Evolutionary conservation across 441 rosid species (phyloP), one percentile per base, ranked within the genome.

Genomic region (Mallotus repandus): DNA sequence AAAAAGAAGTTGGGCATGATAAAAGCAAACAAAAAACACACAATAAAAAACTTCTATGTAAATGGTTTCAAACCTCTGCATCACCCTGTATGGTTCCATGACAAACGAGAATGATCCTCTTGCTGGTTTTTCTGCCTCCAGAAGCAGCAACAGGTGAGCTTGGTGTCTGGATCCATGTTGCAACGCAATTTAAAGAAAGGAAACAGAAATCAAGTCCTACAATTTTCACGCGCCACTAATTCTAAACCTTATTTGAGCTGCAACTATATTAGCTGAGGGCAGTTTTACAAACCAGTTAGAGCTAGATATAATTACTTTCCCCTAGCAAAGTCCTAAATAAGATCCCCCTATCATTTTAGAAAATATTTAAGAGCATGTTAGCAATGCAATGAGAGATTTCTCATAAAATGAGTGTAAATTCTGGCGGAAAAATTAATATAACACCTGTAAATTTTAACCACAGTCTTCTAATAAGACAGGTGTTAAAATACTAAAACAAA

Each of bases 91-190:
- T 78, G 58, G 74, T 75, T 77, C 96, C 98, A 75, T 89, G 92
- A 74, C 91, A 90, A 76, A 92, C 89, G 46, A 94, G 97, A 74
- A 94, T 76, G 69, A 94, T 89, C 82, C 89, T 81, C 85, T 82
- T 87, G 77, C 88, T 72, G 72, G 92, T 53, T 81, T 88, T 89
- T 74, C 97, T 87, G 63, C 98, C 97, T 12, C 54, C 89, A 64
- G 89, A 84, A 81, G 72, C 75, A 71, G 88, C 90, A 79, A 92
- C 76, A 73, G 98, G 97, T 50, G 97, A 92, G 68, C 76, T 79
- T 46, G 98, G 97, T 66, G 97, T 94, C 98, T 94, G 94, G 84
- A 84, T 75, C 43, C 70, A 72, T 71, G 74, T 76, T 77, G 56
- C 55, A 87, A 58, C 67, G 69, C 32, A 63, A 54, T 81, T 74